These are phyloP conservation scores for Raddia distichophylla DNA, from an alignment of 176 grass and related monocot genomes.

Conservation along the genomic window DNA sequence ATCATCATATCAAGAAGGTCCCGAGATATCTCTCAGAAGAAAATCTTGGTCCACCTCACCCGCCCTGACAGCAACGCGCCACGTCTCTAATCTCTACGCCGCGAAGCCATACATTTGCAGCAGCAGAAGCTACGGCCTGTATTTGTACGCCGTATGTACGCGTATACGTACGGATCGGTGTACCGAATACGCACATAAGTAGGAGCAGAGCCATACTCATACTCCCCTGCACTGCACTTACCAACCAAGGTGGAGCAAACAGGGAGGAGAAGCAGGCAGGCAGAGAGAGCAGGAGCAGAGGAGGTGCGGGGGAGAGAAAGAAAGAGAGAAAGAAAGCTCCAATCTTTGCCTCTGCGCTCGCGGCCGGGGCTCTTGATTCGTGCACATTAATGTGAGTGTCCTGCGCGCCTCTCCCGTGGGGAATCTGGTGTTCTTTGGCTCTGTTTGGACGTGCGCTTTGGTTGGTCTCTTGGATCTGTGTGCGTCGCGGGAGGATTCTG, in stretches of 20 bases:
- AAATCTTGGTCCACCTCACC: slow-evolving; percentile 43
- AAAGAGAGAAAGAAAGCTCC: slow-evolving; percentile 21
- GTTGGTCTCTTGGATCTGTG: slow-evolving; percentile 41
- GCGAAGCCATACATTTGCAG: background rate
- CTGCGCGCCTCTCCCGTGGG: background rate
- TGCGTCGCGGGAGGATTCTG: background rate
- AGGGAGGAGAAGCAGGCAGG: too few species aligned
- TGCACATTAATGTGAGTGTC: slow-evolving; percentile 42
- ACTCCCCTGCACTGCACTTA: slow-evolving; percentile 26
- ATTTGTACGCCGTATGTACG: slow-evolving; percentile 9
- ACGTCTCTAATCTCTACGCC: background rate
- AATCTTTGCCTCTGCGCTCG: slow-evolving; percentile 26
- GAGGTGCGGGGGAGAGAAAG: background rate
- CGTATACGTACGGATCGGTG: background rate
- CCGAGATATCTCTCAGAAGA: background rate
- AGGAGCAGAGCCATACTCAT: slow-evolving; percentile 15
- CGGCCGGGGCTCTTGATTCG: slow-evolving; percentile 38
- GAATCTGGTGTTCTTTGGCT: background rate
- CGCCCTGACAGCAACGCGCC: slow-evolving; percentile 38
- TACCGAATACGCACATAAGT: slow-evolving; percentile 34
- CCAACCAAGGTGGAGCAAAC: slow-evolving; percentile 27
- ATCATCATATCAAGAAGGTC: background rate
- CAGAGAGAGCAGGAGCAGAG: slow-evolving; percentile 8
- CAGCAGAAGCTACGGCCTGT: background rate
- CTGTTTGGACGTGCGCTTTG: background rate